Evolutionary conservation across 2,329 filamentous ascomycete genomes (phyloP).

Genomic region (Beauveria brongniartii): DNA sequence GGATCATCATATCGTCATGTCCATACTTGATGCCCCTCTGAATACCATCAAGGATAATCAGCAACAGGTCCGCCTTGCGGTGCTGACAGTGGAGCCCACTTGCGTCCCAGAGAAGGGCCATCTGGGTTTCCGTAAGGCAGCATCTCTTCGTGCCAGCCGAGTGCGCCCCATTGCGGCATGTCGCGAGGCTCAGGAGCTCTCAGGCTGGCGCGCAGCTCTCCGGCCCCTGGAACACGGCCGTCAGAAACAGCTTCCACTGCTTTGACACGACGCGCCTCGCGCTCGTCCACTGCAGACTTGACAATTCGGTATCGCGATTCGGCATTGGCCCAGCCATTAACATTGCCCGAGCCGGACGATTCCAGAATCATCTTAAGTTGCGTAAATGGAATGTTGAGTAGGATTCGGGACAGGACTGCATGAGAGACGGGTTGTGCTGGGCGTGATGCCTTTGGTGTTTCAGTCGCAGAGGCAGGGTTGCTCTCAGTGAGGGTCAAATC

Average conservation of each 20-base stretch:
- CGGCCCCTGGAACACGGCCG: slow-evolving; percentile 27
- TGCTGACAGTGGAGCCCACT: slow-evolving; percentile 33
- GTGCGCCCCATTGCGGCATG: slow-evolving; percentile 35
- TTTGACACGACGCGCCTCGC: slow-evolving; percentile 46
- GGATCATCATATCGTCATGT: slow-evolving; percentile 3
- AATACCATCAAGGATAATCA: slow-evolving; percentile 24
- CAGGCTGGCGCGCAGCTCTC: slow-evolving; percentile 28
- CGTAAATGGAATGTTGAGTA: slow-evolving; percentile 63
- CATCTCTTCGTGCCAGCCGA: slow-evolving; percentile 43
- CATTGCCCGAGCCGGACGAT: slow-evolving; percentile 42
- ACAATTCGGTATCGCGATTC: slow-evolving; percentile 41
- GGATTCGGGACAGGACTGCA: slow-evolving; percentile 52
- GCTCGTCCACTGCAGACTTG: slow-evolving; percentile 43
- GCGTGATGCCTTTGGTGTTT: slow-evolving; percentile 17
- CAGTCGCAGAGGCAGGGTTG: slow-evolving; percentile 20
- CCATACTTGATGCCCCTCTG: neutral
- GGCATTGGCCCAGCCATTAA: slow-evolving; percentile 41
- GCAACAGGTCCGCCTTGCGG: slow-evolving; percentile 17
- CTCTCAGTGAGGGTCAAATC: slow-evolving; percentile 41
- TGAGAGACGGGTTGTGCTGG: slow-evolving; percentile 28
- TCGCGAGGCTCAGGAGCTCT: slow-evolving; percentile 31
- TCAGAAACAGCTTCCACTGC: slow-evolving; percentile 34
- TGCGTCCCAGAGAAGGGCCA: slow-evolving; percentile 34
- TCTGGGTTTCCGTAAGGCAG: slow-evolving; percentile 30
- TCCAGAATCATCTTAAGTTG: slow-evolving; percentile 59